These are phyloP conservation scores for Pharnaceum exiguum DNA, from an alignment of 148 eudicot genomes.

Conservation along the genomic window DNA sequence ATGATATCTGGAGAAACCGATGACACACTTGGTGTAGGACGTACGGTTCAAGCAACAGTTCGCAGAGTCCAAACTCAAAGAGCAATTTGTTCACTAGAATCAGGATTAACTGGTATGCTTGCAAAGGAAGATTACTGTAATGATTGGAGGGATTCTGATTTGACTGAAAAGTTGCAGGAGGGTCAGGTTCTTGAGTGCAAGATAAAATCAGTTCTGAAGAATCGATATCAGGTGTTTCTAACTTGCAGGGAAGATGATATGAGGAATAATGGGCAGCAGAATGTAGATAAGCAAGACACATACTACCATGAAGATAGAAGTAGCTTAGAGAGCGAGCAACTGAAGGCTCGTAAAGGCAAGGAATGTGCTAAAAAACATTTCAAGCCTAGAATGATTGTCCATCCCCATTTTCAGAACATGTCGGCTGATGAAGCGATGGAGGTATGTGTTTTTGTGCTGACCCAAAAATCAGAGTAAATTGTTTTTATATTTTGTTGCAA, in stretches of 20 bases:
- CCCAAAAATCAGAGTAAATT: too few species aligned
- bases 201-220: constrained; percentile 57
- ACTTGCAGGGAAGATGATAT: constrained; percentile 75
- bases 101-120: constrained; percentile 82
- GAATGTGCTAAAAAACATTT: constrained; percentile 89
- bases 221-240: constrained; percentile 71
- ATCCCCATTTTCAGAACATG: constrained; percentile 88
- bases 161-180: constrained; percentile 81
- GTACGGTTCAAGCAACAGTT: constrained; percentile 84
- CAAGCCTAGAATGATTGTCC: constrained; percentile 88
- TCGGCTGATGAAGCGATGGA: constrained; percentile 91
- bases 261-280: constrained; percentile 52
- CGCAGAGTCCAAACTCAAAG: constrained; percentile 75
- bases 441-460: constrained; percentile 35
- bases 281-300: constrained; percentile 43
- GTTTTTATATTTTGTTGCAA: neutral
- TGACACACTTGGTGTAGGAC: constrained; percentile 80
- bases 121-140: constrained; percentile 74
- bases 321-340: constrained; percentile 48
- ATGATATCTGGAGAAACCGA: constrained; percentile 93
- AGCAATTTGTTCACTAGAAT: constrained; percentile 78
- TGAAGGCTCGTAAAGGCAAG: constrained; percentile 76
- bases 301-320: constrained; percentile 80
- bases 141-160: constrained; percentile 78
- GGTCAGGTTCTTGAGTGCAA: constrained; percentile 86